Base-by-base conservation (phyloP, 192 early-diverging fungal species). In the Diversispora epigaea region DNA sequence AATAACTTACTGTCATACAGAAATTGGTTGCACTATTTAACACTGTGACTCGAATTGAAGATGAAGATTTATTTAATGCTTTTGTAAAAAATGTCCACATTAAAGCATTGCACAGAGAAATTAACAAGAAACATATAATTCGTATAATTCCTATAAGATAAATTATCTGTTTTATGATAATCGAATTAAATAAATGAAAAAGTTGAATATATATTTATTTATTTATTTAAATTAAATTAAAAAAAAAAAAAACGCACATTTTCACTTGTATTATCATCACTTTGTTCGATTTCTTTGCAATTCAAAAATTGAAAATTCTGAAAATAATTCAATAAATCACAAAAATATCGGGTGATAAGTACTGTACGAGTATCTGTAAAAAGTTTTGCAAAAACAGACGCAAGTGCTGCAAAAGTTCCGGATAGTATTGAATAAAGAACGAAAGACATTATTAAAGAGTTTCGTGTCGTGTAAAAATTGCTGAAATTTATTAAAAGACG, bases 21-120 rank as follows among this genome's bases (percentile, higher is more conserved):
- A 94, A 93, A 76, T 93, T 96, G 17, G 86, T 86, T 7, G 89
- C 91, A 19, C 87, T 94, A 80, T 94, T 94, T 69, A 94, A 76
- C 57, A 92, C 85, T 14, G 91, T 92, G 8, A 94, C 93, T 25
- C 90, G 87, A 3, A 89, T 79, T 4, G 94, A 92, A 15, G 93
- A 92, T 46, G 86, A 80, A 19, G 93, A 89, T 50, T 82, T 82
- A 63, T 86, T 89, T 43, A 97, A 82, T 6, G 94, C 93, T 68
- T 92, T 93, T 55, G 95, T 93, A 72, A 95, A 95, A 3, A 89
- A 80, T 3, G 88, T 88, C 95, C 95, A 97, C 95, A 97, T 97
- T 65, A 89, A 68, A 4, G 90, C 86, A 73, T 95, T 95, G 57
- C 89, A 90, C 14, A 81, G 79, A 39, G 90, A 85, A n/a, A 92